These are phyloP conservation scores for Pulveroboletus sp. DNA, from an alignment of 768 basidiomycete genomes.

Conservation along the genomic window DNA sequence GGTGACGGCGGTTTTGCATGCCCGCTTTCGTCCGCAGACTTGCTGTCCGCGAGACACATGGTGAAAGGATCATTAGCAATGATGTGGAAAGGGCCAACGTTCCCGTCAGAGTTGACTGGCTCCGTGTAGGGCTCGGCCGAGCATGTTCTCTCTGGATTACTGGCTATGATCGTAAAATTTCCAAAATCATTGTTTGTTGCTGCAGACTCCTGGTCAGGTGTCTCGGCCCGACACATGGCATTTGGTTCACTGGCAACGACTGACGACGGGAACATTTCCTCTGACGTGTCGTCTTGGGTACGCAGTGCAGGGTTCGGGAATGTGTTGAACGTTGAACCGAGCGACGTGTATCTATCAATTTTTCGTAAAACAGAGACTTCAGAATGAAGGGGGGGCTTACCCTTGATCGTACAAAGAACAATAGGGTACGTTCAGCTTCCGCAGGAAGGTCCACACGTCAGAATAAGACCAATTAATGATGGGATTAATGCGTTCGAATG, in stretches of 20 bases:
- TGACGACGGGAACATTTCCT: slow-evolving; percentile 16
- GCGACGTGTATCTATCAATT: slow-evolving; percentile 80
- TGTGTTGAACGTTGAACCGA: slow-evolving; percentile 94
- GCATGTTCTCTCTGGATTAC: slow-evolving; percentile 17
- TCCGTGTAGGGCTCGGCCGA: slow-evolving; percentile 10
- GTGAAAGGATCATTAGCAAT: slow-evolving; percentile 22
- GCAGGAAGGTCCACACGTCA: slow-evolving; percentile 87
- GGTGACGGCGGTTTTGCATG: background rate
- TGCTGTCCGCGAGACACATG: slow-evolving; percentile 15
- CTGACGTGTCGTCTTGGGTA: slow-evolving; percentile 13
- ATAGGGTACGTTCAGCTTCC: slow-evolving; percentile 72
- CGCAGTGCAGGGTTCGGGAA: slow-evolving; percentile 84
- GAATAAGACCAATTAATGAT: slow-evolving; percentile 93
- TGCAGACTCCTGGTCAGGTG: background rate
- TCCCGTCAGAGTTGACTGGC: background rate
- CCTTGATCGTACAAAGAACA: slow-evolving; percentile 90
- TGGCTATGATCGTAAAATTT: slow-evolving; percentile 17
- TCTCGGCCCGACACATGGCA: slow-evolving; percentile 16
- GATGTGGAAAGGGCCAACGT: slow-evolving; percentile 14
- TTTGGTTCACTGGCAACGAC: slow-evolving; percentile 20
- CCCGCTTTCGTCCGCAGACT: background rate
- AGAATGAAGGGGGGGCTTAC: slow-evolving; percentile 39
- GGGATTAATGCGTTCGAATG: slow-evolving; percentile 87
- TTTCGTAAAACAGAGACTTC: background rate
- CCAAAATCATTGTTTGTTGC: background rate